These are phyloP conservation scores for Fonsecaea monophora DNA, from an alignment of 2,329 filamentous ascomycete genomes.

Conservation along the genomic window DNA sequence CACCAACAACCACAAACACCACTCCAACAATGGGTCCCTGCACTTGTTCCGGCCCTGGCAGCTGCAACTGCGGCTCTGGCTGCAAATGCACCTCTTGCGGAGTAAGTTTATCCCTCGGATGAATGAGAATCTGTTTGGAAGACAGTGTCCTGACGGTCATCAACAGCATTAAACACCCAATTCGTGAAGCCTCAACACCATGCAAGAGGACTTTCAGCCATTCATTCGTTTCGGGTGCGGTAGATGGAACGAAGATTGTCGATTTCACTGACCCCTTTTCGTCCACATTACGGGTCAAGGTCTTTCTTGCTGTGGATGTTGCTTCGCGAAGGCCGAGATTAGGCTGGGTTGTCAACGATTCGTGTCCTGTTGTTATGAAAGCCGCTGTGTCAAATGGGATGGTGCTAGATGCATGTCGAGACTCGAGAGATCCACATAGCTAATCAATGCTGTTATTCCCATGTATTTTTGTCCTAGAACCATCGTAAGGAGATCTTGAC, in stretches of 20 bases:
- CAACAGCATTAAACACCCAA: not conserved
- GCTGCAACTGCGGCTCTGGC: conserved; percentile 28
- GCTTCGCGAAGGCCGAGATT: not conserved
- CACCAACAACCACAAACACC: conserved; percentile 3
- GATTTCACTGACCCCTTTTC: not conserved
- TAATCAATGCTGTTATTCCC: not conserved
- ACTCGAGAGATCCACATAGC: not conserved
- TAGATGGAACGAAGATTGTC: not conserved
- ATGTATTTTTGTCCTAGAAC: not conserved
- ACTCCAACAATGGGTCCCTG: conserved; percentile 26
- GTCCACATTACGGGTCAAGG: not conserved
- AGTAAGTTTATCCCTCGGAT: conserved; percentile 10
- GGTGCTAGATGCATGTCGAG: not conserved
- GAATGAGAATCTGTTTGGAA: not conserved
- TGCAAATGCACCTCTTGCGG: conserved; percentile 33
- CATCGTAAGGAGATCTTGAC: not conserved
- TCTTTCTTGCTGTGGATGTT: not conserved
- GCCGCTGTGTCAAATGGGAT: not conserved
- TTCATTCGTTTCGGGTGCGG: not conserved
- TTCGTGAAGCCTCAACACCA: not conserved
- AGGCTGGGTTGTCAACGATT: not conserved
- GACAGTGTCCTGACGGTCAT: not conserved
- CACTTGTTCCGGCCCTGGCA: conserved; percentile 27
- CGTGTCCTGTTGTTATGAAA: not conserved
- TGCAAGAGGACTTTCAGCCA: not conserved